Evolutionary conservation across 768 basidiomycete species (phyloP).

Genomic region (Boletus insuetus): DNA sequence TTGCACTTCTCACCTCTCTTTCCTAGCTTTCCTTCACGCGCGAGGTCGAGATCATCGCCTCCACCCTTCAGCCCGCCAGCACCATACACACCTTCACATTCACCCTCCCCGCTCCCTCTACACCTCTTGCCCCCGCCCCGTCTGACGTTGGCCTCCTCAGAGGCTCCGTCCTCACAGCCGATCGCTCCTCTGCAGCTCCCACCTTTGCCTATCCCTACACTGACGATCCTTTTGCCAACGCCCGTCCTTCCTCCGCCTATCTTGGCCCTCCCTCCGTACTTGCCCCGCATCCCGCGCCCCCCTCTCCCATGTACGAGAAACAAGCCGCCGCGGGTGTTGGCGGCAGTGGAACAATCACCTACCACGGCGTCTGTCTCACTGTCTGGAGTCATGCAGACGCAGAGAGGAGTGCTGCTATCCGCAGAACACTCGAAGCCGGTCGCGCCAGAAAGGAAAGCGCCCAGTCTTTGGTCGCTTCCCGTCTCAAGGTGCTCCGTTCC

Average conservation of each 20-base stretch:
- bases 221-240: slow-evolving; percentile 66
- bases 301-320: slow-evolving; percentile 33
- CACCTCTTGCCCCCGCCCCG: slow-evolving; percentile 71
- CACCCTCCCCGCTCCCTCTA: slow-evolving; percentile 71
- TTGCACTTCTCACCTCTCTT: background rate
- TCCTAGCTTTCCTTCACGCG: slow-evolving; percentile 82
- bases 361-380: slow-evolving; percentile 89
- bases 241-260: slow-evolving; percentile 75
- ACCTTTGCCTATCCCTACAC: slow-evolving; percentile 73
- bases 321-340: slow-evolving; percentile 36
- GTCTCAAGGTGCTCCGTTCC: slow-evolving; percentile 62
- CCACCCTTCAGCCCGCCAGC: slow-evolving; percentile 90
- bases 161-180: slow-evolving; percentile 67
- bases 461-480: slow-evolving; percentile 66
- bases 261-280: slow-evolving; percentile 74
- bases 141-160: slow-evolving; percentile 61
- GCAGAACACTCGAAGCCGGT: slow-evolving; percentile 76
- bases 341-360: slow-evolving; percentile 49
- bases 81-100: slow-evolving; percentile 94
- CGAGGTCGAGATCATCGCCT: slow-evolving; percentile 92
- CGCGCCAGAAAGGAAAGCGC: slow-evolving; percentile 78
- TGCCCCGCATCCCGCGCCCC: slow-evolving; percentile 30
- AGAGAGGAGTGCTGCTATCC: slow-evolving; percentile 80
- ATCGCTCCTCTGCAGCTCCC: slow-evolving; percentile 60
- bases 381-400: slow-evolving; percentile 96